Evolutionary conservation across 768 basidiomycete species (phyloP).

Genomic region (Boletus speciosus): DNA sequence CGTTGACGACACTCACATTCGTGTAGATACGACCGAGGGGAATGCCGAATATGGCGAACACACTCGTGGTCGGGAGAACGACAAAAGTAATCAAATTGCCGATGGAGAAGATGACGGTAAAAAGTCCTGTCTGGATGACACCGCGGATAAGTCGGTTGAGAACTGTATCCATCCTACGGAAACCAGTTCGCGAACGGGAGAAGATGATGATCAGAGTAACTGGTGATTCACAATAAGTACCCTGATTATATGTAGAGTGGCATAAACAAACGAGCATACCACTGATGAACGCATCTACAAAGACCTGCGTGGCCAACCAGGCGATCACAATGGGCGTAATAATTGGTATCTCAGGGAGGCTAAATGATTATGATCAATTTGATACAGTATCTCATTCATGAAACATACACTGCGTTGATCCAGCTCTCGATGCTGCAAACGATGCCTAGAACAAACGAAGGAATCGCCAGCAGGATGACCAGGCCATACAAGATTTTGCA

Average conservation of each 20-base stretch:
- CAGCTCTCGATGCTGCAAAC: conserved; percentile 43
- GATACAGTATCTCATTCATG: not conserved
- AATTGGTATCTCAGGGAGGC: conserved; percentile 40
- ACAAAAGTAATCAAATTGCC: conserved; percentile 40
- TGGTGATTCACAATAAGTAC: not conserved
- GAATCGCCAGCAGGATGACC: conserved; percentile 36
- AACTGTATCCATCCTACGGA: conserved; percentile 48
- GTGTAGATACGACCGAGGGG: conserved; percentile 44
- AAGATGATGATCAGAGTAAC: conserved; percentile 6
- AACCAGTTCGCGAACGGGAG: conserved; percentile 42
- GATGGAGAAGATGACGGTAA: not conserved
- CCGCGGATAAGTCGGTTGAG: conserved; percentile 8
- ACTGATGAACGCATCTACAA: conserved; percentile 44
- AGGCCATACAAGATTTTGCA: conserved; percentile 28
- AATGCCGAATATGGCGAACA: conserved; percentile 38
- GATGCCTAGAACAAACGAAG: conserved; percentile 43
- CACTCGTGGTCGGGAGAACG: conserved; percentile 25
- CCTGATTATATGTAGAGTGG: too few species aligned
- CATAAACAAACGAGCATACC: conserved; percentile 21
- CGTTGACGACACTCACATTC: conserved; percentile 34
- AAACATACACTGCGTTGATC: conserved; percentile 38
- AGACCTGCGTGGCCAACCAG: conserved; percentile 47
- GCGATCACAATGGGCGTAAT: conserved; percentile 42
- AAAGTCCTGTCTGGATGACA: conserved; percentile 6
- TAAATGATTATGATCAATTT: conserved; percentile 13